These are phyloP conservation scores for Phaeotremella skinneri DNA, from an alignment of 768 basidiomycete genomes.

Conservation along the genomic window DNA sequence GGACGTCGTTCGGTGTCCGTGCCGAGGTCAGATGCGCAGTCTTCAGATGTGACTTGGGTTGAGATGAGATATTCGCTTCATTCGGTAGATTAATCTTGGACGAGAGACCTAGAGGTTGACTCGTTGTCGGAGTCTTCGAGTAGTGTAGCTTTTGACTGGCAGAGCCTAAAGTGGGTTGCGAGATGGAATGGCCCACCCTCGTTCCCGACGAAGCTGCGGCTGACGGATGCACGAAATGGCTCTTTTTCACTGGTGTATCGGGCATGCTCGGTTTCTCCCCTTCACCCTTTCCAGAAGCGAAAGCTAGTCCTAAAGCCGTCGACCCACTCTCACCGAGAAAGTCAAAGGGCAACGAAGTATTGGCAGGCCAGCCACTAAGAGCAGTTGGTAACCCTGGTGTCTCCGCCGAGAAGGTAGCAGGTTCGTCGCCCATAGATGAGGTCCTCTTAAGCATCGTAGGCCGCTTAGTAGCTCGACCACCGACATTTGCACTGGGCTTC, in stretches of 20 bases:
- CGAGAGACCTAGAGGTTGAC: slow-evolving; percentile 13
- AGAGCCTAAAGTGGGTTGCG: slow-evolving; percentile 34
- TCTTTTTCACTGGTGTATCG: slow-evolving; percentile 49
- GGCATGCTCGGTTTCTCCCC: slow-evolving; percentile 44
- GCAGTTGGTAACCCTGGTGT: slow-evolving; percentile 39
- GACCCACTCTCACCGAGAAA: slow-evolving; percentile 36
- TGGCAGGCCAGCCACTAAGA: slow-evolving; percentile 39
- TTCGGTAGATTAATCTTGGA: slow-evolving; percentile 10
- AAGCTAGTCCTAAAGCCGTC: slow-evolving; percentile 7
- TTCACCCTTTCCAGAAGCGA: slow-evolving; percentile 14
- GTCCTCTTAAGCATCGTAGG: slow-evolving; percentile 47
- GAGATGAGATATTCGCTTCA: slow-evolving; percentile 7
- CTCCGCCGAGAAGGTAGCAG: slow-evolving; percentile 15
- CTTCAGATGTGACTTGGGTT: not conserved
- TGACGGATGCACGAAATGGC: slow-evolving; percentile 18
- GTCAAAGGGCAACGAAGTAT: slow-evolving; percentile 30
- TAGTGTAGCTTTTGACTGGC: slow-evolving; percentile 12
- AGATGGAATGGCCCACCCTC: slow-evolving; percentile 36
- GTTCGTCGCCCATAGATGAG: slow-evolving; percentile 44
- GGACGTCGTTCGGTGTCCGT: slow-evolving; percentile 4
- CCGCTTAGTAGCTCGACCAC: slow-evolving; percentile 21
- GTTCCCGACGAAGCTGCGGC: slow-evolving; percentile 6
- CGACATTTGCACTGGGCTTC: slow-evolving; percentile 7
- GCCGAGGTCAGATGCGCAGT: not conserved
- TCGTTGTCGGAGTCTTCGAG: slow-evolving; percentile 5